Evolutionary conservation across 352 stramenopile species (phyloP).

Genomic region (Thraustotheca clavata): DNA sequence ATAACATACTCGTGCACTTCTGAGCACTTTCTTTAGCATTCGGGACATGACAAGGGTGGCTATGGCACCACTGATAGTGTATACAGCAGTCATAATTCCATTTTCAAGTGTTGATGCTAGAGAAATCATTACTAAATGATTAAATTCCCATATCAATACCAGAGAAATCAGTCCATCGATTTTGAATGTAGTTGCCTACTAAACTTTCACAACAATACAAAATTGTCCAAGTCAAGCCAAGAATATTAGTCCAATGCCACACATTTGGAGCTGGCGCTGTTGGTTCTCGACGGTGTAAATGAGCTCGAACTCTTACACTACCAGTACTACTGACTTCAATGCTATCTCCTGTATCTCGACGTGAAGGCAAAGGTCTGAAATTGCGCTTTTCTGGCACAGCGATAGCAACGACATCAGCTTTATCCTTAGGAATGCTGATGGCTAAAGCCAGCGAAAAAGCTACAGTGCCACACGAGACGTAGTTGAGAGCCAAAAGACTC

Average conservation of each 20-base stretch:
- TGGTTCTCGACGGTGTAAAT: background rate
- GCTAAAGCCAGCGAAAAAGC: background rate
- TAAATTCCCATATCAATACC: background rate
- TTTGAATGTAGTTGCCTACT: slow-evolving; percentile 16
- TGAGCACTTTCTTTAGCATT: background rate
- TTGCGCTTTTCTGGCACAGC: background rate
- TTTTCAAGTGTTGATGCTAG: background rate
- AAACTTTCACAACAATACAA: slow-evolving; percentile 12
- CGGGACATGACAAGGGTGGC: background rate
- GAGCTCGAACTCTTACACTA: background rate
- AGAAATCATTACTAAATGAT: background rate
- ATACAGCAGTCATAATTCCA: slow-evolving; percentile 8
- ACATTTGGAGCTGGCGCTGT: background rate
- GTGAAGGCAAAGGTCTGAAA: background rate
- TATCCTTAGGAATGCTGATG: background rate
- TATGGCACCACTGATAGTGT: slow-evolving; percentile 1
- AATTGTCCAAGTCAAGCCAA: slow-evolving; percentile 3
- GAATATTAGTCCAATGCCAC: slow-evolving; percentile 19
- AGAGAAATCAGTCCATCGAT: slow-evolving; percentile 14
- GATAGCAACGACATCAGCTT: background rate
- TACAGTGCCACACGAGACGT: slow-evolving; percentile 13
- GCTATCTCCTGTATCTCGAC: background rate
- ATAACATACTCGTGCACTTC: too few relatives aligned
- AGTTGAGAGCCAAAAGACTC: slow-evolving; percentile 12
- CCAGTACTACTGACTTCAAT: background rate